These are phyloP conservation scores for Taphrina pruni DNA, from an alignment of 1,139 yeast species.

Conservation along the genomic window DNA sequence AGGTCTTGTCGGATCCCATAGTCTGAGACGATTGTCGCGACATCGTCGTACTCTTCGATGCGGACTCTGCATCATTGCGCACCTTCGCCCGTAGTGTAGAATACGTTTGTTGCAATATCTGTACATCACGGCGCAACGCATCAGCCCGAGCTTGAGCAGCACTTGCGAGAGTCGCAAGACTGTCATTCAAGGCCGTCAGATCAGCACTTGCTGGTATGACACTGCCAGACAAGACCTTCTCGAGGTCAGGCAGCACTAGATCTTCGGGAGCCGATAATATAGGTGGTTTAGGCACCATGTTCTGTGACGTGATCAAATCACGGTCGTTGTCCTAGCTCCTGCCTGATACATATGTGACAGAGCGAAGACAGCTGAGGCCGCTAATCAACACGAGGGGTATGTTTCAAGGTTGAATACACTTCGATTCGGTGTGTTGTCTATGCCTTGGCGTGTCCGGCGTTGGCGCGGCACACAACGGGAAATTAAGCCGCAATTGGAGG, in stretches of 20 bases:
- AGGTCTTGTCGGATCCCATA: not conserved
- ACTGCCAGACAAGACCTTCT: conserved; percentile 13
- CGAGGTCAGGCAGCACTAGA: conserved; percentile 24
- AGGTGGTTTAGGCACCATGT: conserved; percentile 22
- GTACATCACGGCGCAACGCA: conserved; percentile 29
- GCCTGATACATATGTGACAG: too few species aligned
- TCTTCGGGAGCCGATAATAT: conserved; percentile 22
- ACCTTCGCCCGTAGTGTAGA: conserved; percentile 24
- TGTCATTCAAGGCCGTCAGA: conserved; percentile 28
- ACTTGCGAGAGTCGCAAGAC: conserved; percentile 19
- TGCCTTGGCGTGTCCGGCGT: conserved; percentile 2
- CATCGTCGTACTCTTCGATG: not conserved
- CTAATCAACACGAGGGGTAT: too few species aligned
- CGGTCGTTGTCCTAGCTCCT: too few species aligned
- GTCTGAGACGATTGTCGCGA: conserved; percentile 3
- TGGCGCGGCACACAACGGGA: not conserved
- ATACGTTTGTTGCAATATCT: conserved; percentile 29
- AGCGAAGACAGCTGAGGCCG: too few species aligned
- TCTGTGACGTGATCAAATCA: too few species aligned
- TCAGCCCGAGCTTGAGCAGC: conserved; percentile 40
- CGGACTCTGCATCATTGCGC: conserved; percentile 8
- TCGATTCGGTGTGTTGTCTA: not conserved
- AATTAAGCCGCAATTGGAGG: conserved; percentile 16
- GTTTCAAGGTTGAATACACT: too few species aligned
- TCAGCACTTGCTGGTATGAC: conserved; percentile 32